Conservation (phyloP, 495 filamentous ascomycete species). For the Barbatosphaeria neglecta region DNA sequence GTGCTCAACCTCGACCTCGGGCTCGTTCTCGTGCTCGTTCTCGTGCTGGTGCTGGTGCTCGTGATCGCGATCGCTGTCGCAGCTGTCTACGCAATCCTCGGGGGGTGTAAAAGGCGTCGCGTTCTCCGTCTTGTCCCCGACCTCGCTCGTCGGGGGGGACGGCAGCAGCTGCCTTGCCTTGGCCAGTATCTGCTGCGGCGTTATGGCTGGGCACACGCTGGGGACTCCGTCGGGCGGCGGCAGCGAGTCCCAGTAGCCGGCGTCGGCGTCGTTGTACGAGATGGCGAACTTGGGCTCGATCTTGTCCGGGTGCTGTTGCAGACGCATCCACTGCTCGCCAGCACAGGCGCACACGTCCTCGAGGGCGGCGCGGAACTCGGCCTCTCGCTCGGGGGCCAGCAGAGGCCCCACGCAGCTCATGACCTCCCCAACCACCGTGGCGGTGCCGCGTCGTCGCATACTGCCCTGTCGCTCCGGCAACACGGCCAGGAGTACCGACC, state of each 20-base stretch:
- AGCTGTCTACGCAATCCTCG: neutral
- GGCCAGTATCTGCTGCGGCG: too few species aligned
- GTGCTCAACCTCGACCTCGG: too few species aligned
- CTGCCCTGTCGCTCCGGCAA: neutral
- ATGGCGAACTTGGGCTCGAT: constrained; percentile 1
- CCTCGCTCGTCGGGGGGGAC: neutral
- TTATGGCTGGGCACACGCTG: too few species aligned
- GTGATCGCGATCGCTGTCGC: neutral
- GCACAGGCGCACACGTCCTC: neutral
- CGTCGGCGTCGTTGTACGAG: neutral
- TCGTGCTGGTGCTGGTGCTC: neutral
- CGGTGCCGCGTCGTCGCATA: neutral
- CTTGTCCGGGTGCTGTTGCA: constrained; percentile 4
- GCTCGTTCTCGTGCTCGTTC: too few species aligned
- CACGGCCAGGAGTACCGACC: constrained; percentile 9
- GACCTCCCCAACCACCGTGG: neutral
- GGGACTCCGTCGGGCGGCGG: neutral
- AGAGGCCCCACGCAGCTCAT: neutral
- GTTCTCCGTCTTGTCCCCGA: too few species aligned
- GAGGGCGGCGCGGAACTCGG: neutral
- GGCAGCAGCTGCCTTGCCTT: neutral
- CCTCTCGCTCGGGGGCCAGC: neutral
- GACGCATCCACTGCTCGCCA: neutral
- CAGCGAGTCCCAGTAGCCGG: neutral
- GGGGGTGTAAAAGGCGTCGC: too few species aligned